phyloP scores from a whole-genome alignment of 2,329 filamentous ascomycete species.

The Dryadomyces quercivorus region DNA sequence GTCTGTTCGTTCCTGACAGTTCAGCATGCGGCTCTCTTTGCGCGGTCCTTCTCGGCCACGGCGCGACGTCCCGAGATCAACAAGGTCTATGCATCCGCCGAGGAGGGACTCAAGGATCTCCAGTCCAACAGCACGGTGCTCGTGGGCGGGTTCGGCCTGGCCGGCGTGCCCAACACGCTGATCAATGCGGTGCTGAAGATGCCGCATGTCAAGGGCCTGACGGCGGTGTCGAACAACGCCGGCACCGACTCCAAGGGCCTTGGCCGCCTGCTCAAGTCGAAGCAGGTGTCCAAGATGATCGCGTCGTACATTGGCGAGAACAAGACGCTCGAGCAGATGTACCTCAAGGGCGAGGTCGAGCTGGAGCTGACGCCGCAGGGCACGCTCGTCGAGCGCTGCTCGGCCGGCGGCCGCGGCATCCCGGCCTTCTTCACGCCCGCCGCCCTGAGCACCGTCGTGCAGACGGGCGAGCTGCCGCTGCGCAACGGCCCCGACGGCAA shows the following conservation, averaged over 20 bases:
- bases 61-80: conserved; percentile 59
- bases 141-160: conserved; percentile 75
- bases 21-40: conserved; percentile 18
- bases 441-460: conserved; percentile 77
- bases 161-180: conserved; percentile 69
- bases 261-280: conserved; percentile 64
- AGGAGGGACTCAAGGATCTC: conserved; percentile 64
- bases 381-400: conserved; percentile 78
- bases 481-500: conserved; percentile 67
- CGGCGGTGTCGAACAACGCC: conserved; percentile 89
- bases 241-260: conserved; percentile 73
- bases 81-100: conserved; percentile 60
- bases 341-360: conserved; percentile 75
- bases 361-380: conserved; percentile 88
- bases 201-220: conserved; percentile 62
- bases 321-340: conserved; percentile 86
- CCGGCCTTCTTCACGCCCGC: conserved; percentile 91
- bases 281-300: conserved; percentile 86
- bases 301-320: conserved; percentile 92
- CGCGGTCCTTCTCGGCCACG: conserved; percentile 56
- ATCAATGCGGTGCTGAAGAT: conserved; percentile 48
- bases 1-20: not conserved
- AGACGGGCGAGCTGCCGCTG: conserved; percentile 82
- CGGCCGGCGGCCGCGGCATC: conserved; percentile 77
- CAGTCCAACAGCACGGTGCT: conserved; percentile 65